Percentiles rank a stretch among this genome's conserved stretches.
Conservation (phyloP, 1,284 basidiomycete genomes). For the Ustilago tritici region DNA sequence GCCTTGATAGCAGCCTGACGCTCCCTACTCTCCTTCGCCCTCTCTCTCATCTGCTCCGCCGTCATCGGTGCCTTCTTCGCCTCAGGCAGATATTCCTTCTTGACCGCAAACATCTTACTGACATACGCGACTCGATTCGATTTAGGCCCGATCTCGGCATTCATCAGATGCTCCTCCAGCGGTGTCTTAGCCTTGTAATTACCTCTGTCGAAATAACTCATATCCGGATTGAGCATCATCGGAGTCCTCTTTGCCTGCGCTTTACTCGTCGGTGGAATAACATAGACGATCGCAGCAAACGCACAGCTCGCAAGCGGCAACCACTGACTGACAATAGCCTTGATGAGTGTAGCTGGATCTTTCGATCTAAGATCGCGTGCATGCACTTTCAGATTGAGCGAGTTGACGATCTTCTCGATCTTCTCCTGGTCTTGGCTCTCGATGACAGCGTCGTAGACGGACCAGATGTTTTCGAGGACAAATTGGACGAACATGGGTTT, state of each 20-base stretch:
- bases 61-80: constrained; percentile 73
- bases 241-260: constrained; percentile 89
- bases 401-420: constrained; percentile 86
- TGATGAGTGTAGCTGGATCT: constrained; percentile 85
- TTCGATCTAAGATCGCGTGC: constrained; percentile 92
- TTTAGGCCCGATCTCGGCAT: constrained; percentile 51
- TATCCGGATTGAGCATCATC: constrained; percentile 90
- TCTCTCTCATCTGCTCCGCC: constrained; percentile 85
- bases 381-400: constrained; percentile 85
- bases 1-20: constrained; percentile 52
- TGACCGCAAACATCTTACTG: constrained; percentile 98
- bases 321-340: constrained; percentile 94
- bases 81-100: constrained; percentile 84
- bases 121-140: constrained; percentile 77
- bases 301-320: constrained; percentile 91
- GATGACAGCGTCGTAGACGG: constrained; percentile 77
- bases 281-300: constrained; percentile 90
- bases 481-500: constrained; percentile 99
- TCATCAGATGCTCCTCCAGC: constrained; percentile 84
- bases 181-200: constrained; percentile 45
- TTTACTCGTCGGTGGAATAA: constrained; percentile 85
- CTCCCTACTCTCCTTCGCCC: constrained; percentile 72
- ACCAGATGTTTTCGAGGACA: constrained; percentile 96
- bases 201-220: constrained; percentile 72
- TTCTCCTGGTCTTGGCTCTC: constrained; percentile 73